These are phyloP conservation scores for Asparagopsis taxiformis DNA, from an alignment of 31 red algal genomes.

Conservation along the genomic window DNA sequence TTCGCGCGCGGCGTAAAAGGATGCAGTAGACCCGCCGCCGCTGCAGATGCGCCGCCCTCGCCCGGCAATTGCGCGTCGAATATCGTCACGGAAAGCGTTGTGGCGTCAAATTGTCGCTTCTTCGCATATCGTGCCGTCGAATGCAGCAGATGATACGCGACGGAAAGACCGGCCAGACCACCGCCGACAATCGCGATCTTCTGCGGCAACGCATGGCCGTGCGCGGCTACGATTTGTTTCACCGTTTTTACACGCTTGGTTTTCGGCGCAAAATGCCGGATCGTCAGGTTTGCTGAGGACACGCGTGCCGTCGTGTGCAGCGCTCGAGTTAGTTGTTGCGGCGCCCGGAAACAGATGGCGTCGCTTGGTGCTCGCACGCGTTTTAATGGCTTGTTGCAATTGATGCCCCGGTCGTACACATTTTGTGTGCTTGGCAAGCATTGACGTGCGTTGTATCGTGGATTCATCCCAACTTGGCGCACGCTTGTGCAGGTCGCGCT, in stretches of 20 bases:
- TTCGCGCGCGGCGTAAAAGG: constrained; percentile 63
- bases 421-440: no score
- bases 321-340: no score
- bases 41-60: constrained; percentile 77
- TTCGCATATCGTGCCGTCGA: constrained; percentile 44
- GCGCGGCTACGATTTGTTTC: constrained; percentile 42
- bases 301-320: neutral
- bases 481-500: no score
- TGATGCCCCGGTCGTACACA: no score
- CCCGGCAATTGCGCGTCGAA: constrained; percentile 45
- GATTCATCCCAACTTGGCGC: no score
- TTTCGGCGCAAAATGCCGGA: constrained; percentile 52
- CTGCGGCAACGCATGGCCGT: constrained; percentile 8
- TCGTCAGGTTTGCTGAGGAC: constrained; percentile 8
- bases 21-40: constrained; percentile 81
- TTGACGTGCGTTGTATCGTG: no score
- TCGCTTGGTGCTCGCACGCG: no score
- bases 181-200: constrained; percentile 67
- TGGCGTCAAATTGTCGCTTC: constrained; percentile 32
- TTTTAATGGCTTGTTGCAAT: no score
- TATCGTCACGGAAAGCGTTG: constrained; percentile 33
- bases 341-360: no score
- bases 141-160: constrained; percentile 60
- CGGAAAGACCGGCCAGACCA: constrained; percentile 64
- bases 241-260: constrained; percentile 21